Conservation (phyloP, 2,329 filamentous ascomycete genomes). For the Pyrenophora tritici-repentis region DNA sequence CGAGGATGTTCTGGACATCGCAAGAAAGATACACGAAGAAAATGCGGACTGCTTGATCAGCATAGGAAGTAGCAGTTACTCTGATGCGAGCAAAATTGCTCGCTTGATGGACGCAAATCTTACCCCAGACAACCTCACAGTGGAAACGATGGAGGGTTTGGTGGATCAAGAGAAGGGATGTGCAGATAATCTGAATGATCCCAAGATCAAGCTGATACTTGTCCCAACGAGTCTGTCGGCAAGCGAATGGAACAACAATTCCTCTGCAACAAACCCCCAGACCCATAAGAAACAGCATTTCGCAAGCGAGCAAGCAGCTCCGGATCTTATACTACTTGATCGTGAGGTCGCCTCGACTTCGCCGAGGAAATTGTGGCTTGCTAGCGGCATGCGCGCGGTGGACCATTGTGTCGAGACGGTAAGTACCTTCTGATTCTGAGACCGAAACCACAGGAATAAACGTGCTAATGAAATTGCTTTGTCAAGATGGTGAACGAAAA, state of each 20-base stretch:
- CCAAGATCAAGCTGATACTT: constrained; percentile 24
- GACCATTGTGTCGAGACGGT: constrained; percentile 39
- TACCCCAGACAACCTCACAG: constrained; percentile 13
- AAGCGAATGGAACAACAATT: constrained; percentile 33
- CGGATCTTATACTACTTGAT: constrained; percentile 29
- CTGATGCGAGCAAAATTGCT: constrained; percentile 37
- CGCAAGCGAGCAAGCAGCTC: constrained; percentile 18
- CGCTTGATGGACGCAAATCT: constrained; percentile 28
- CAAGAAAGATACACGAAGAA: constrained; percentile 19
- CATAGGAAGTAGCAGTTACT: constrained; percentile 32
- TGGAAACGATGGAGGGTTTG: constrained; percentile 28
- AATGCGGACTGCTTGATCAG: constrained; percentile 29
- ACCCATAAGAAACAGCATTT: constrained; percentile 36
- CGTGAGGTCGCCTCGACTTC: constrained; percentile 32
- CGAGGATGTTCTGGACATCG: constrained; percentile 27
- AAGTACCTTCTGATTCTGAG: too few species aligned
- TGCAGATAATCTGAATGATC: constrained; percentile 19
- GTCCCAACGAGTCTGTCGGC: constrained; percentile 33
- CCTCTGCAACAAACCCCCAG: constrained; percentile 25
- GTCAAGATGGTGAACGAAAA: constrained; percentile 19
- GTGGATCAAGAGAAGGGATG: constrained; percentile 26
- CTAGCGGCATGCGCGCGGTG: constrained; percentile 34
- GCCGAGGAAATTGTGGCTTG: constrained; percentile 32
- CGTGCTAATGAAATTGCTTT: neutral
- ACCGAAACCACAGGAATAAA: neutral